These are phyloP conservation scores for Stephania cephalantha DNA, from an alignment of 164 flowering plant species.

Conservation along the genomic window DNA sequence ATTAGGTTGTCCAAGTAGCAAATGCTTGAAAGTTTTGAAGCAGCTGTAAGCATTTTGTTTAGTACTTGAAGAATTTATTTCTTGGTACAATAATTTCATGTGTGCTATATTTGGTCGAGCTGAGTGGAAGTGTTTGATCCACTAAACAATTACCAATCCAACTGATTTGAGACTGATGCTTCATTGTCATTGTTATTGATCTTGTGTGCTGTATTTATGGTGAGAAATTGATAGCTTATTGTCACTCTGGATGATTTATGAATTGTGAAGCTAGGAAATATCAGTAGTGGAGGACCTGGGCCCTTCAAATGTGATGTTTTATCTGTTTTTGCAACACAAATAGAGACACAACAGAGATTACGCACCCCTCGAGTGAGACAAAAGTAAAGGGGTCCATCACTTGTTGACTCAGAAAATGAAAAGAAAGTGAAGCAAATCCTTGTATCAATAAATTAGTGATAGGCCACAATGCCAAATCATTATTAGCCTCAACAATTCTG, in stretches of 20 bases:
- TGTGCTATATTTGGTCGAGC: too few relatives aligned
- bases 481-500: not conserved
- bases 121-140: too few relatives aligned
- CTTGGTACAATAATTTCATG: too few relatives aligned
- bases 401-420: not conserved
- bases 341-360: not conserved
- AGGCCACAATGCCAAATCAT: not conserved
- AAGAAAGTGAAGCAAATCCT: not conserved
- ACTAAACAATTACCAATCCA: too few relatives aligned
- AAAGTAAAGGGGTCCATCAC: constrained; percentile 2
- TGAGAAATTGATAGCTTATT: not conserved
- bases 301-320: not conserved
- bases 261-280: not conserved
- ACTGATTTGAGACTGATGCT: not conserved
- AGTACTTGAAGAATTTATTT: not conserved
- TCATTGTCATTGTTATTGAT: not conserved
- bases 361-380: not conserved
- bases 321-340: not conserved
- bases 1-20: not conserved
- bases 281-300: not conserved
- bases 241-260: not conserved
- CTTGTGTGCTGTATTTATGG: not conserved
- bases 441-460: not conserved
- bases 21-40: not conserved
- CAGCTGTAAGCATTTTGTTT: not conserved